A percentile compares a stretch with the other conserved stretches of the same genome.
phyloP scores from a whole-genome alignment of 1,284 basidiomycete genomes.

The Puccinia coronata region DNA sequence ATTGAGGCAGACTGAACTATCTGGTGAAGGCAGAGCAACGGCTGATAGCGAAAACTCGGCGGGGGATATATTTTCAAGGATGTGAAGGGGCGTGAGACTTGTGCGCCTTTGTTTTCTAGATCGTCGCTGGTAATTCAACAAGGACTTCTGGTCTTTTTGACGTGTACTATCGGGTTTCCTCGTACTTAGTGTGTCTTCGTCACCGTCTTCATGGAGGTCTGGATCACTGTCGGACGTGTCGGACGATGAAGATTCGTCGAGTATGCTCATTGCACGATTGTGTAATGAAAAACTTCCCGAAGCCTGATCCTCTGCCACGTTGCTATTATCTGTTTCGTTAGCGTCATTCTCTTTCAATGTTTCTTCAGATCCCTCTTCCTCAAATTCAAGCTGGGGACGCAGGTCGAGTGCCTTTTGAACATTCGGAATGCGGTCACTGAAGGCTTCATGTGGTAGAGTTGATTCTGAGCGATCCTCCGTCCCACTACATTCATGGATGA shows the following conservation, averaged over 20 bases:
- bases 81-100: conserved; percentile 5
- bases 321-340: background rate
- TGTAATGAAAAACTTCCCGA: conserved; percentile 3
- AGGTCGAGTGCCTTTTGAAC: background rate
- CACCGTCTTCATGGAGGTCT: background rate
- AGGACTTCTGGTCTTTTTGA: background rate
- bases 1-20: background rate
- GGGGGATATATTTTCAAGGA: background rate
- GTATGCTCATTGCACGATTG: background rate
- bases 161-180: background rate
- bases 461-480: conserved; percentile 28
- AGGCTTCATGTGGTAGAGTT: conserved; percentile 13
- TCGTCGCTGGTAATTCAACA: background rate
- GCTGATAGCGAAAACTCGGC: background rate
- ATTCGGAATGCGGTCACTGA: background rate
- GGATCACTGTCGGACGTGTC: background rate
- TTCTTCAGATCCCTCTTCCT: background rate
- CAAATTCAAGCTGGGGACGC: background rate
- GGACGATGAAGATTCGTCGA: background rate
- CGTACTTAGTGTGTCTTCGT: background rate
- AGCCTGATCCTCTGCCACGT: background rate
- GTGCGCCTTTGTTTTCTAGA: background rate
- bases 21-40: background rate
- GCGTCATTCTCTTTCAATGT: background rate
- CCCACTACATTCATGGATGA: conserved; percentile 30